Conservation (phyloP, 345 rosid genomes). For the Melastoma malabathricum region DNA sequence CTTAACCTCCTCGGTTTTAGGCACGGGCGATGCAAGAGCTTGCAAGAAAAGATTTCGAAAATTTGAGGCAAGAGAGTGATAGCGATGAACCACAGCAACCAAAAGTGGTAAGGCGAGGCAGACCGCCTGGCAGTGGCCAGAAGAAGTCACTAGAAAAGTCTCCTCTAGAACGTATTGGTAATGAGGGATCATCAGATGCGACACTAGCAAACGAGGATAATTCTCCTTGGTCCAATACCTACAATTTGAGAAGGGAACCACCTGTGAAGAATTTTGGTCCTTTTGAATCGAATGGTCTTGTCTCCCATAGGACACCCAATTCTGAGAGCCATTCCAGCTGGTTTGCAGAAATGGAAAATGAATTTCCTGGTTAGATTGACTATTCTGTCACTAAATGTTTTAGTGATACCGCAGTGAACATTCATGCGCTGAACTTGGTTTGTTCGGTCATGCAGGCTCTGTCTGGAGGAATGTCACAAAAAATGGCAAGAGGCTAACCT, state of each 20-base stretch:
- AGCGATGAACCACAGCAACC: conserved; percentile 54
- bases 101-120: conserved; percentile 51
- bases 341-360: conserved; percentile 75
- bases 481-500: conserved; percentile 69
- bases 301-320: conserved; percentile 30
- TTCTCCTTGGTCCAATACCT: conserved; percentile 26
- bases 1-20: conserved; percentile 23
- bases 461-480: conserved; percentile 73
- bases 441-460: conserved; percentile 50
- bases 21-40: conserved; percentile 82
- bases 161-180: conserved; percentile 35
- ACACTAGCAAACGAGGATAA: conserved; percentile 55
- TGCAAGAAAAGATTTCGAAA: conserved; percentile 85
- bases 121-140: conserved; percentile 45
- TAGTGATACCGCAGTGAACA: too few relatives aligned
- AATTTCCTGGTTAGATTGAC: conserved; percentile 57
- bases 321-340: conserved; percentile 38
- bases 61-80: conserved; percentile 89
- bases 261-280: conserved; percentile 35
- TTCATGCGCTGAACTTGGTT: not conserved
- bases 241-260: conserved; percentile 53
- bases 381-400: too few relatives aligned
- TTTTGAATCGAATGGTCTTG: conserved; percentile 38
- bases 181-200: conserved; percentile 55
- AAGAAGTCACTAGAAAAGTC: conserved; percentile 56